Percentiles rank a stretch among this genome's conserved stretches.
Evolutionary conservation across 1,284 basidiomycete genomes (phyloP).

Genomic region (Microbotryum intermedium): DNA sequence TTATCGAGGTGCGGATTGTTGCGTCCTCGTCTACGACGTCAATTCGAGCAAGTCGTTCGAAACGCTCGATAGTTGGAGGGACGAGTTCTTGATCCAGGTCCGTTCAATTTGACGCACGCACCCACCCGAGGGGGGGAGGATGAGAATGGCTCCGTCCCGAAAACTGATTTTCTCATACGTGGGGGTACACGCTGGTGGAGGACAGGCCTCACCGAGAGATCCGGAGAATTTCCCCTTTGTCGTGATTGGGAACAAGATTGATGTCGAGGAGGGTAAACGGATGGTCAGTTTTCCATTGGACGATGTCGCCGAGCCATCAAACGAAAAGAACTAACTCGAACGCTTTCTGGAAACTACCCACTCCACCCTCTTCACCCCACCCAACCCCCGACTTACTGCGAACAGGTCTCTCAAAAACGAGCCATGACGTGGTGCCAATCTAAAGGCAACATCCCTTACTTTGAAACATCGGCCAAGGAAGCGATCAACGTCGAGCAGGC

Average conservation of each 20-base stretch:
- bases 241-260: slow-evolving; percentile 98
- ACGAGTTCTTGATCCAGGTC: slow-evolving; percentile 84
- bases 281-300: slow-evolving; percentile 54
- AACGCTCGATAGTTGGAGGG: slow-evolving; percentile 92
- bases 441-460: slow-evolving; percentile 99
- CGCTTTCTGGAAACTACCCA: too few species aligned
- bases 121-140: not conserved
- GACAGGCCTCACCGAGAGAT: slow-evolving; percentile 87
- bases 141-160: not conserved
- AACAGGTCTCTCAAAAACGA: slow-evolving; percentile 92
- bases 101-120: slow-evolving; percentile 17
- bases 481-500: slow-evolving; percentile 99
- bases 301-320: not conserved
- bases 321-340: too few species aligned
- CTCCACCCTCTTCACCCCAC: slow-evolving; percentile 1
- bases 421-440: slow-evolving; percentile 99
- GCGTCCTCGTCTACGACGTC: slow-evolving; percentile 97
- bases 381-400: not conserved
- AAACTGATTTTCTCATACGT: too few species aligned
- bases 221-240: slow-evolving; percentile 99
- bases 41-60: slow-evolving; percentile 98
- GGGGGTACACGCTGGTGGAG: not conserved
- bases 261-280: slow-evolving; percentile 96
- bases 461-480: slow-evolving; percentile 99
- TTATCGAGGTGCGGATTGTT: slow-evolving; percentile 98